phyloP scores from a whole-genome alignment of 2,329 filamentous ascomycete species.

The Fusarium incarnatum region DNA sequence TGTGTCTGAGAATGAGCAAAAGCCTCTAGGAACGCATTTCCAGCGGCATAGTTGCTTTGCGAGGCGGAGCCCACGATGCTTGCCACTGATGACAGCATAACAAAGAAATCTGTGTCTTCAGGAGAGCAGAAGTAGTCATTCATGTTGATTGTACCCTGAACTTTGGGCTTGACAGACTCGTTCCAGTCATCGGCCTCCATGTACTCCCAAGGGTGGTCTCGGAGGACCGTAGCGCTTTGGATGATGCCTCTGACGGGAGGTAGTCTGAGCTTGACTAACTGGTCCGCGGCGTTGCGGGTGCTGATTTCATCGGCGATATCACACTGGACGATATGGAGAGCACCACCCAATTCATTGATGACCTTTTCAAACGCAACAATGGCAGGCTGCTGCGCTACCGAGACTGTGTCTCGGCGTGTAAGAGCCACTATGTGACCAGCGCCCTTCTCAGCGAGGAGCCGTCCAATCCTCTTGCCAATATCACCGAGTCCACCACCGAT shows the following conservation, averaged over 20 bases:
- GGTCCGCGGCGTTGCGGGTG: neutral
- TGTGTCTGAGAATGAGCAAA: neutral
- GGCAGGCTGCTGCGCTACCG: neutral
- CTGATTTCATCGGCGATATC: neutral
- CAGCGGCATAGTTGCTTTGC: conserved; percentile 9
- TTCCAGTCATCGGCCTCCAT: conserved; percentile 12
- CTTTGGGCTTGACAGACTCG: conserved; percentile 6
- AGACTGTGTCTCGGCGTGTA: neutral
- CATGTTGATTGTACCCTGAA: conserved; percentile 10
- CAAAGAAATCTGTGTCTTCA: neutral
- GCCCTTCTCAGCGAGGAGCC: neutral
- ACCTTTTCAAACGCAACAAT: neutral
- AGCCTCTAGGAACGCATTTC: conserved; percentile 5
- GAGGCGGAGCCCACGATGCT: conserved; percentile 7
- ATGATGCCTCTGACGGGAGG: neutral
- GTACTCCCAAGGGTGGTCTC: conserved; percentile 5
- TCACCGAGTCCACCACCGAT: conserved; percentile 6
- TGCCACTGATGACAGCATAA: conserved; percentile 6
- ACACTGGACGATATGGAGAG: conserved; percentile 5
- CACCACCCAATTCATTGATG: neutral
- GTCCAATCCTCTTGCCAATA: conserved; percentile 4
- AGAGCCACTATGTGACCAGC: conserved; percentile 6
- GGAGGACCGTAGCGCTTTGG: conserved; percentile 8
- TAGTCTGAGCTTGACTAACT: neutral
- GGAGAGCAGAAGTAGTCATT: neutral